Conservation (phyloP, 495 filamentous ascomycete species). For the Aspergillus saccharolyticus region DNA sequence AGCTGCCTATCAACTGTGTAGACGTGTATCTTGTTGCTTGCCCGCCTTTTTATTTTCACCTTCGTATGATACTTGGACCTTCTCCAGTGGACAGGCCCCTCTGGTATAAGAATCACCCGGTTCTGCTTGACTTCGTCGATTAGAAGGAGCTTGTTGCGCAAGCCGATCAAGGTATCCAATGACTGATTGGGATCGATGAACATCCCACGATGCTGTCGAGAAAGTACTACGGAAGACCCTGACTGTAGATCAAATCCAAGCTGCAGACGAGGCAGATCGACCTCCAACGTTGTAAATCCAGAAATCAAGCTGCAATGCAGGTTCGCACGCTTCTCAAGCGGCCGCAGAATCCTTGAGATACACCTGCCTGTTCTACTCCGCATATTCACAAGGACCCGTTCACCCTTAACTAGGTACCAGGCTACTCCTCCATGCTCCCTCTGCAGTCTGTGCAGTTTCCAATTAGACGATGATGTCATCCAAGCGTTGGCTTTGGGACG, state of each 20-base stretch:
- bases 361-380: conserved; percentile 22
- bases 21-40: conserved; percentile 27
- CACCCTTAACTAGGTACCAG: conserved; percentile 13
- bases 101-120: conserved; percentile 49
- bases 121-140: conserved; percentile 11
- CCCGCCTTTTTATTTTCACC: conserved; percentile 29
- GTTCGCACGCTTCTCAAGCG: conserved; percentile 28
- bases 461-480: conserved; percentile 25
- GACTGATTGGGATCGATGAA: conserved; percentile 46
- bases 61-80: conserved; percentile 32
- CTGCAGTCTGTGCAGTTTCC: conserved; percentile 29
- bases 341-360: conserved; percentile 29
- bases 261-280: conserved; percentile 45
- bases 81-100: conserved; percentile 21
- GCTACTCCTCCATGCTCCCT: not conserved
- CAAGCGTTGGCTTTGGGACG: conserved; percentile 40
- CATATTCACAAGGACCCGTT: conserved; percentile 27
- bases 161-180: conserved; percentile 48
- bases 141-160: conserved; percentile 51
- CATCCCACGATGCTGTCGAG: conserved; percentile 51
- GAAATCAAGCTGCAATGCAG: conserved; percentile 27
- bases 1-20: conserved; percentile 48
- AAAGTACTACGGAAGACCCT: conserved; percentile 32
- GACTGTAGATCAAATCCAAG: conserved; percentile 43
- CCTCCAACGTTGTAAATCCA: conserved; percentile 19